These are phyloP conservation scores for Typha latifolia DNA, from an alignment of 176 grass and related monocot genomes.

Conservation along the genomic window DNA sequence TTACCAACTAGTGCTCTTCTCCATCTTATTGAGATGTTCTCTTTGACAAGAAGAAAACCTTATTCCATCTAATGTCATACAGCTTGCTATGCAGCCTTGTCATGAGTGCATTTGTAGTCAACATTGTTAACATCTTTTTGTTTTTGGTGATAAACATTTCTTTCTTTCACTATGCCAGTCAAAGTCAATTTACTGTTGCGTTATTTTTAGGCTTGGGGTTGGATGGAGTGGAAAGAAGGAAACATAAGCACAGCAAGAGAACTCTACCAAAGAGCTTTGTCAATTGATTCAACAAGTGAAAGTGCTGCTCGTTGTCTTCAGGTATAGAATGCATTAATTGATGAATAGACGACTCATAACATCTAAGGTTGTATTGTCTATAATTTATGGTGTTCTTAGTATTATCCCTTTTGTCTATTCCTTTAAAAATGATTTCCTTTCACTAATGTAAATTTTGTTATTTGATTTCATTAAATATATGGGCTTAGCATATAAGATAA, in stretches of 20 bases:
- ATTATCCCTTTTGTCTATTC: neutral
- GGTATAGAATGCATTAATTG: constrained; percentile 34
- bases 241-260: constrained; percentile 72
- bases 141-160: no score
- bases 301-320: constrained; percentile 91
- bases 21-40: no score
- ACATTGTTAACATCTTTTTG: no score
- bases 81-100: no score
- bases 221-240: constrained; percentile 99
- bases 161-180: no score
- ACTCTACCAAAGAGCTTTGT: constrained; percentile 79
- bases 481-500: neutral
- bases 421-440: neutral
- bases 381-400: neutral
- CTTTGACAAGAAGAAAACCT: no score
- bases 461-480: neutral
- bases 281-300: constrained; percentile 80
- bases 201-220: constrained; percentile 82
- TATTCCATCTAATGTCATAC: no score
- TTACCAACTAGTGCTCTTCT: no score
- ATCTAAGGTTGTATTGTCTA: neutral
- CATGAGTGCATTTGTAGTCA: no score
- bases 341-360: neutral
- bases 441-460: neutral
- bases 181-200: neutral